Evolutionary conservation across 495 filamentous ascomycete genomes (phyloP), one percentile per base, ranked within the genome.

Genomic region (Penicillium mononematosum): DNA sequence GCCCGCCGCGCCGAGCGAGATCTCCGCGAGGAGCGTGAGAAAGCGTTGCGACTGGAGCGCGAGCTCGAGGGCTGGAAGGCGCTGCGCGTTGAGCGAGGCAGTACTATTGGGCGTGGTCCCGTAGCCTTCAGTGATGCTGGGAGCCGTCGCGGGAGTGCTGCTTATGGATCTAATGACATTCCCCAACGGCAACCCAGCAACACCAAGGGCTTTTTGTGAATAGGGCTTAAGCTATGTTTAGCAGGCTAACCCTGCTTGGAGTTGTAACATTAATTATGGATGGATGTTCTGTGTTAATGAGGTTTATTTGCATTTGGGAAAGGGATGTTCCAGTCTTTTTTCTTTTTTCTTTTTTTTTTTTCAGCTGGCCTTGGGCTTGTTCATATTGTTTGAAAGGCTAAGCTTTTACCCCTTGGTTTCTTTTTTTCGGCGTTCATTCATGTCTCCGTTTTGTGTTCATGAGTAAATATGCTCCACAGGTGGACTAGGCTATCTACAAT

Each of bases 31-130:
- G 95, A 98, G 74, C 83, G 80, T 17, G 95, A 97, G 73, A 92
- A 90, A 70, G 80, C 78, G 3, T 70, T 96, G 47, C 75, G 86
- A n/a, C 70, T 97, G 31, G 94, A 97, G 70, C 81, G 92, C 22
- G 94, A 98, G 73, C 69, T 97, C 9, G 93, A 96, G 59, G 86
- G 85, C 2, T 91, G 88, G 86, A 96, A 92, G 65, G 83, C 78
- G 12, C 69, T 92, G 34, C 78, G 90, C 43, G 75, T 85, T 60
- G 89, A 93, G 66, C 80, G 78, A 49, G 72, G 71, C 22, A 74
- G 67, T 48, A 66, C 65, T 14, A 60, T 78, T 31, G 70, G 66
- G 31, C 69, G 76, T 32, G 34, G 57, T 3, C 60, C 66, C 42
- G 64, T 71, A 36, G 52, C 66, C 19, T 61, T 79, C 55, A 78